Evolutionary conservation across 441 rosid species (phyloP).

Genomic region (Hypseocharis bilobata): DNA sequence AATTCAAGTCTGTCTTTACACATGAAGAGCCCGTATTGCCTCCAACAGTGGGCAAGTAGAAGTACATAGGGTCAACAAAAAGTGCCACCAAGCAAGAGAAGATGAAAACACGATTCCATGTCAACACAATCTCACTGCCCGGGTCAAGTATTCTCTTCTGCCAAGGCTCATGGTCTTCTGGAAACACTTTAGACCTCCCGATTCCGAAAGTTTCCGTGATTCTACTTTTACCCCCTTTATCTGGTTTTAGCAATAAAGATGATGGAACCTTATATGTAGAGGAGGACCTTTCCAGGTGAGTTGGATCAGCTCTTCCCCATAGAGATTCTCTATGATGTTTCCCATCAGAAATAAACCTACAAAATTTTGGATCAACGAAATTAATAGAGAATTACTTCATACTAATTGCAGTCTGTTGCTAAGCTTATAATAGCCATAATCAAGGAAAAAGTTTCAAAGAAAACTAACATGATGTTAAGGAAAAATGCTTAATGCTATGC

Average conservation of each 20-base stretch:
- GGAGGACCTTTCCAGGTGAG: conserved; percentile 37
- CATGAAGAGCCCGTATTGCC: conserved; percentile 34
- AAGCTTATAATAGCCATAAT: not conserved
- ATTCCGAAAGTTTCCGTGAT: conserved; percentile 34
- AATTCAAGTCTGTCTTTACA: conserved; percentile 48
- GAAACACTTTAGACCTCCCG: conserved; percentile 37
- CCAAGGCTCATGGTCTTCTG: conserved; percentile 43
- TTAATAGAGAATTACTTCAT: conserved; percentile 6
- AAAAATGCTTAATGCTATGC: no score
- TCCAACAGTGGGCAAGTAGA: conserved; percentile 59
- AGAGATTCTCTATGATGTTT: conserved; percentile 35
- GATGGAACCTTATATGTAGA: conserved; percentile 37
- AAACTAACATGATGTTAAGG: no score
- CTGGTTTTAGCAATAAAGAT: conserved; percentile 43
- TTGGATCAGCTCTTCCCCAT: conserved; percentile 44
- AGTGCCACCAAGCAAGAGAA: conserved; percentile 70
- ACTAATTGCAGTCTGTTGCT: not conserved
- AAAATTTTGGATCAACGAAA: conserved; percentile 16
- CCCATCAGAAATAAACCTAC: conserved; percentile 62
- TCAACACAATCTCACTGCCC: conserved; percentile 62
- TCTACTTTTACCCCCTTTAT: conserved; percentile 39
- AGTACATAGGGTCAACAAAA: conserved; percentile 76
- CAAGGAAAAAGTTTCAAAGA: no score
- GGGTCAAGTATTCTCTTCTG: conserved; percentile 71
- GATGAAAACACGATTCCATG: conserved; percentile 79